Conservation (phyloP, 768 basidiomycete species). For the Mycena pura region DNA sequence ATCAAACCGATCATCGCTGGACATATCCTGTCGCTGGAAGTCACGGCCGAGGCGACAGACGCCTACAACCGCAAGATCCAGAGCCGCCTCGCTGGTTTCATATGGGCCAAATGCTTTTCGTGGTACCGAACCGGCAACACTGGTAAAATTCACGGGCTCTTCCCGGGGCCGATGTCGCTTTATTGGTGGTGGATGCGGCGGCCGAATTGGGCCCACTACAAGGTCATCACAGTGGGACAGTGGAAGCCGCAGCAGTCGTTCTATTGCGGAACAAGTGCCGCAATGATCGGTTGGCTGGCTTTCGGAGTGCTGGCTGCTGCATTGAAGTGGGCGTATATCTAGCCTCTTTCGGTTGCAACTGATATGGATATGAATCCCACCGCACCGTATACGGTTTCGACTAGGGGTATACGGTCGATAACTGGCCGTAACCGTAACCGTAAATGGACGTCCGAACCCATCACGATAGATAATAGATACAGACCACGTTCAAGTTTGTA, state of each 20-base stretch:
- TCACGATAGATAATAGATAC: too few relatives aligned
- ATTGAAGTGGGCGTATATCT: too few relatives aligned
- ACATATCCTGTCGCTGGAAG: conserved; percentile 42
- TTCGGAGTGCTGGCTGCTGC: neutral
- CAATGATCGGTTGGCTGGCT: neutral
- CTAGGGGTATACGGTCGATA: too few relatives aligned
- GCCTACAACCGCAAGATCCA: conserved; percentile 49
- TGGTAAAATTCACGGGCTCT: conserved; percentile 37
- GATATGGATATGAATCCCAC: too few relatives aligned
- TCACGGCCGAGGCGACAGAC: conserved; percentile 43
- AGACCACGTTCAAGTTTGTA: too few relatives aligned
- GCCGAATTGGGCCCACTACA: conserved; percentile 42
- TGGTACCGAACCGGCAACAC: conserved; percentile 41
- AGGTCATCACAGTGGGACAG: conserved; percentile 29
- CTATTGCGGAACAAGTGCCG: neutral
- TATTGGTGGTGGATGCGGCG: conserved; percentile 45
- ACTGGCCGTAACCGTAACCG: too few relatives aligned
- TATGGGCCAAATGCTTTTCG: conserved; percentile 43
- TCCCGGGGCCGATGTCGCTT: conserved; percentile 39
- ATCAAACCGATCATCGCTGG: conserved; percentile 48
- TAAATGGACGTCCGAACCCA: too few relatives aligned
- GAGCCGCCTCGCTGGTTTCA: conserved; percentile 37
- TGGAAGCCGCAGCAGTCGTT: conserved; percentile 27
- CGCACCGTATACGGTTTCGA: too few relatives aligned
- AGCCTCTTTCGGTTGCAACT: too few relatives aligned